Percentiles rank a stretch among this genome's conserved stretches.
Conservation (phyloP, 148 eudicot genomes). For the Spergularia bocconei region DNA sequence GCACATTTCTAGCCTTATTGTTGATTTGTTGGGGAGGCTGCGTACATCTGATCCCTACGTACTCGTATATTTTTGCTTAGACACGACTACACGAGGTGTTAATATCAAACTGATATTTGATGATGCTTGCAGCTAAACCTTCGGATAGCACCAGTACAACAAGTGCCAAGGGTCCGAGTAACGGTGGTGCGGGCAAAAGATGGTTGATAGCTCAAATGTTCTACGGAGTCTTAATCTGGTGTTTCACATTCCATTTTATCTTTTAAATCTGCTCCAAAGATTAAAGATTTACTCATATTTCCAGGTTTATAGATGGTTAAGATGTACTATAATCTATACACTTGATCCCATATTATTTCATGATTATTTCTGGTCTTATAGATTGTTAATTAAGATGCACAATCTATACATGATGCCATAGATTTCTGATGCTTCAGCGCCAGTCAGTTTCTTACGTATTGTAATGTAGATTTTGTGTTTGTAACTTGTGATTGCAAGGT, state of each 20-base stretch:
- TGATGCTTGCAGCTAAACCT: constrained; percentile 28
- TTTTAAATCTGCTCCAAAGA: constrained; percentile 1
- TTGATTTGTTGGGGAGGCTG: not conserved
- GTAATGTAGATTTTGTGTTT: too few relatives aligned
- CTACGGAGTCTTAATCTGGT: constrained; percentile 26
- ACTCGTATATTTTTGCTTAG: not conserved
- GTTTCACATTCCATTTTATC: constrained; percentile 5
- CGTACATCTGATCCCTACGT: not conserved
- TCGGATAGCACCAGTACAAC: constrained; percentile 17
- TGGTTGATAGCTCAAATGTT: constrained; percentile 29
- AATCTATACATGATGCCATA: too few relatives aligned
- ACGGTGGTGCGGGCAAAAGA: constrained; percentile 37
- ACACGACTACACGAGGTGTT: not conserved
- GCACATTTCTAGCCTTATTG: not conserved
- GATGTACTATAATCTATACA: not conserved
- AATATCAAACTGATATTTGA: not conserved
- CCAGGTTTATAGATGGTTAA: not conserved
- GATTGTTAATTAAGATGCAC: too few relatives aligned
- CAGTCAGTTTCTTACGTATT: too few relatives aligned
- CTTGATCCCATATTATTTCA: not conserved
- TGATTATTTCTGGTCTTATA: too few relatives aligned
- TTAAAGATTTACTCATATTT: not conserved
- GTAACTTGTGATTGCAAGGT: too few relatives aligned
- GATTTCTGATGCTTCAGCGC: too few relatives aligned
- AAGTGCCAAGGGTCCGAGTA: constrained; percentile 28